phyloP scores from a whole-genome alignment of 2,329 filamentous ascomycete genomes.

The Phaeosphaeria sp. region DNA sequence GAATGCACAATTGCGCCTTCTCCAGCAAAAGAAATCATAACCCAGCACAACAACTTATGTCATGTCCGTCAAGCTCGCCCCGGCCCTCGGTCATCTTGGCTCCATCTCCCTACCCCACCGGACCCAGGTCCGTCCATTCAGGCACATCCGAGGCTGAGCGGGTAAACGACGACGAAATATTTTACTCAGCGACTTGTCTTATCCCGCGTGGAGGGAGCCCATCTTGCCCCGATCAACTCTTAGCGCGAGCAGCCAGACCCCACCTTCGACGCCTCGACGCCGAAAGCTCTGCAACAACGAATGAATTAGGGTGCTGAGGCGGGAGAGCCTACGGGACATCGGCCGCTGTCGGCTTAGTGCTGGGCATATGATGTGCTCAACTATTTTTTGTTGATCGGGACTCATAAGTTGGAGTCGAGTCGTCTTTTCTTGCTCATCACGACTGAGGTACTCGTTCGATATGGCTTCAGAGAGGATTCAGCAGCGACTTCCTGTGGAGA shows the following conservation, averaged over 20 bases:
- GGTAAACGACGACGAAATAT: background rate
- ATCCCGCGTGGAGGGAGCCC: background rate
- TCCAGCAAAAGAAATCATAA: no score
- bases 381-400: background rate
- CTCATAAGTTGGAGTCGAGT: background rate
- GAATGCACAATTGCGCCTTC: no score
- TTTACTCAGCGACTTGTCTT: background rate
- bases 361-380: background rate
- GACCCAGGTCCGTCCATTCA: background rate
- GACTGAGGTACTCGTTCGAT: background rate
- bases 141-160: background rate
- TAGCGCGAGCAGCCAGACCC: conserved; percentile 37
- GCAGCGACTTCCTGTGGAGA: conserved; percentile 15
- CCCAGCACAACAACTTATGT: no score
- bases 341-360: conserved; percentile 28
- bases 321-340: conserved; percentile 3
- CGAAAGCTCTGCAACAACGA: conserved; percentile 22
- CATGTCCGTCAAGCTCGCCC: background rate
- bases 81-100: background rate
- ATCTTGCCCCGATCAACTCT: conserved; percentile 18
- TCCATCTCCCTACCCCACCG: background rate
- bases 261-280: conserved; percentile 11
- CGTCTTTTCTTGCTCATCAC: background rate
- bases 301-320: conserved; percentile 11
- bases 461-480: conserved; percentile 32